Conservation (phyloP, 345 rosid genomes). For the Mercurialis annua region DNA sequence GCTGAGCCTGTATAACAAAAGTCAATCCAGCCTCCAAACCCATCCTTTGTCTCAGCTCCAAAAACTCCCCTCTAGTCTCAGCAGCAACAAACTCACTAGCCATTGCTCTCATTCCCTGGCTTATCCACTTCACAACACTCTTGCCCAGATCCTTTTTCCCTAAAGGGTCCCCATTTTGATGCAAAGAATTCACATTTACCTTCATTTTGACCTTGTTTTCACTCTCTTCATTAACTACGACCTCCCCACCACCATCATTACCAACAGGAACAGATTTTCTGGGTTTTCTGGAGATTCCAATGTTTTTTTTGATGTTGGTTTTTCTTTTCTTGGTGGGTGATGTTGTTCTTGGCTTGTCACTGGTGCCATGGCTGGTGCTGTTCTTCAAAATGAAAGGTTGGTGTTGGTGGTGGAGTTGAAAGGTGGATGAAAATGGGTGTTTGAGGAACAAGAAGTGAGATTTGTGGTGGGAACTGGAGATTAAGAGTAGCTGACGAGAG, state of each 20-base stretch:
- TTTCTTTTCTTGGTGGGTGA: slow-evolving; percentile 37
- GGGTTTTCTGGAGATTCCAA: slow-evolving; percentile 20
- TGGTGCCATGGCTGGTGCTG: slow-evolving; percentile 21
- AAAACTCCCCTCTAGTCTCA: slow-evolving; percentile 75
- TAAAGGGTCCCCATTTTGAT: slow-evolving; percentile 82
- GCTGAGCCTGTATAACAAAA: slow-evolving; percentile 84
- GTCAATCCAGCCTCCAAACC: slow-evolving; percentile 72
- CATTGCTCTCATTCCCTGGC: slow-evolving; percentile 83
- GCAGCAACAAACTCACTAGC: slow-evolving; percentile 70
- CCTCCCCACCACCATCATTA: neutral
- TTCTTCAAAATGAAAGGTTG: slow-evolving; percentile 26
- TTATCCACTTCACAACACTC: slow-evolving; percentile 71
- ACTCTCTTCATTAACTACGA: slow-evolving; percentile 20
- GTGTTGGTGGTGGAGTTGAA: slow-evolving; percentile 17
- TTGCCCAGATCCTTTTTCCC: slow-evolving; percentile 78
- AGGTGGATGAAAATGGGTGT: slow-evolving; percentile 10
- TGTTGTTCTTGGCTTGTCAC: slow-evolving; percentile 25
- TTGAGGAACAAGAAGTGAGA: slow-evolving; percentile 31
- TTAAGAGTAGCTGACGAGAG: slow-evolving; percentile 12
- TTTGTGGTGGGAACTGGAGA: slow-evolving; percentile 21
- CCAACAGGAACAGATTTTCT: slow-evolving; percentile 15
- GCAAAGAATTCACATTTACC: slow-evolving; percentile 31
- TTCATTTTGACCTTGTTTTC: slow-evolving; percentile 23
- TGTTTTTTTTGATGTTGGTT: slow-evolving; percentile 31
- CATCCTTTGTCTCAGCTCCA: slow-evolving; percentile 61